Base-by-base conservation (phyloP, 352 stramenopile species). In the Pythium aristosporum region DNA sequence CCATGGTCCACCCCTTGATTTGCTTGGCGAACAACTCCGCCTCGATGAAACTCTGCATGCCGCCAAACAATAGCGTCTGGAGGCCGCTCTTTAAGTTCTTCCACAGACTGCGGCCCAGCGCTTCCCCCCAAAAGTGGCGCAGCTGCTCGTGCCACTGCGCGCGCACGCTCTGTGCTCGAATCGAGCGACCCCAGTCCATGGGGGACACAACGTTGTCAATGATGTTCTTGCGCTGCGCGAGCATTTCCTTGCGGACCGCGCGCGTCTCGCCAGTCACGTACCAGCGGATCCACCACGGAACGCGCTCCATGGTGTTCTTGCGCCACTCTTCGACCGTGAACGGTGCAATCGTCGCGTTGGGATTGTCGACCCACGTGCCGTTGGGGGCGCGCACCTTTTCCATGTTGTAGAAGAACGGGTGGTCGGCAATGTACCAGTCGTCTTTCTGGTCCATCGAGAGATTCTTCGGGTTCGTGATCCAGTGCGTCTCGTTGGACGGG, bases 161-260 rank as follows among this genome's bases (percentile, higher is more conserved):
- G 37, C 74, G 73, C 13, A 77, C 64, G 30, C 72, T 74, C 18
- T 60, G 68, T 15, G 75, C 69, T 16, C 73, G 61, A 8, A 75
- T 13, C 28, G 73, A 78, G 5, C 16, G 39, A 3, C 79, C 79
- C 20, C 77, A 72, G 50, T 79, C 69, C 64, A 76, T 74, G 0
- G 77, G 75, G 23, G 77, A 80, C 30, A 88, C 72, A 42, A 85
- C 63, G 30, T 83, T 80, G 68, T 85, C 84, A 48, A 86, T 67
- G 28, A 86, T 25, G 39, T 71, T 37, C 20, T 52, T 63, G 5
- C 68, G 58, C 5, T 75, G 46, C 20, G 76, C 57, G 30, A 79
- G 76, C 39, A 75, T 69, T 7, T 73, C 37, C 10, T 71, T 73
- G 37, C 61, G 75, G 12, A 68, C 61, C 50, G 16, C 52, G 68